phyloP scores from a whole-genome alignment of 2,329 filamentous ascomycete species.

The Fusarium marasasianum region DNA sequence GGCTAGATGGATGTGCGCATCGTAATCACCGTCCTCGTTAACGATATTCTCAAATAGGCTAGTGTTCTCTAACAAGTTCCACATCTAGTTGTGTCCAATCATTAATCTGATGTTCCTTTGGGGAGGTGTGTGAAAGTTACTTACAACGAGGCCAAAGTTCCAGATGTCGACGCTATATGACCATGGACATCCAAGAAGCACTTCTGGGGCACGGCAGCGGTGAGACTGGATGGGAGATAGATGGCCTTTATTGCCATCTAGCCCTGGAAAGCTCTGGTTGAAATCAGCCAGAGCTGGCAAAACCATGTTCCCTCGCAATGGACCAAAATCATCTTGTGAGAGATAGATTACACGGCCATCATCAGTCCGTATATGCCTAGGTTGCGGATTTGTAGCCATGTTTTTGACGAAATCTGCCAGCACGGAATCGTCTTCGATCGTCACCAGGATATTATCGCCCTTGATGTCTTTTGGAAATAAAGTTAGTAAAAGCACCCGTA shows the following conservation, averaged over 20 bases:
- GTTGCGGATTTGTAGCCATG: not conserved
- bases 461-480: slow-evolving; percentile 29
- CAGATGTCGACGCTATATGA: slow-evolving; percentile 12
- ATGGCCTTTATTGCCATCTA: not conserved
- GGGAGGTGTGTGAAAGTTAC: not conserved
- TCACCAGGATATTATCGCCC: slow-evolving; percentile 38
- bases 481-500: not conserved
- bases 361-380: slow-evolving; percentile 5
- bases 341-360: slow-evolving; percentile 26
- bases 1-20: slow-evolving; percentile 35
- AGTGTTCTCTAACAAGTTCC: slow-evolving; percentile 35
- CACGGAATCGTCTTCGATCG: slow-evolving; percentile 27
- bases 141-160: slow-evolving; percentile 12
- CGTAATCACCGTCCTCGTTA: slow-evolving; percentile 34
- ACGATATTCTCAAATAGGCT: slow-evolving; percentile 27
- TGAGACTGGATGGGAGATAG: slow-evolving; percentile 35
- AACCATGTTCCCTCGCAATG: slow-evolving; percentile 5
- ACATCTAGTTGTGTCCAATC: slow-evolving; percentile 22
- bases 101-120: not conserved
- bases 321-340: slow-evolving; percentile 30
- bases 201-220: slow-evolving; percentile 38
- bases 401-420: slow-evolving; percentile 8
- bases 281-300: slow-evolving; percentile 33
- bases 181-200: slow-evolving; percentile 34
- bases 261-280: slow-evolving; percentile 22